Percentiles rank a stretch among this genome's conserved stretches.
phyloP scores from a whole-genome alignment of 352 stramenopile species.

The Aphanomyces stellatus region DNA sequence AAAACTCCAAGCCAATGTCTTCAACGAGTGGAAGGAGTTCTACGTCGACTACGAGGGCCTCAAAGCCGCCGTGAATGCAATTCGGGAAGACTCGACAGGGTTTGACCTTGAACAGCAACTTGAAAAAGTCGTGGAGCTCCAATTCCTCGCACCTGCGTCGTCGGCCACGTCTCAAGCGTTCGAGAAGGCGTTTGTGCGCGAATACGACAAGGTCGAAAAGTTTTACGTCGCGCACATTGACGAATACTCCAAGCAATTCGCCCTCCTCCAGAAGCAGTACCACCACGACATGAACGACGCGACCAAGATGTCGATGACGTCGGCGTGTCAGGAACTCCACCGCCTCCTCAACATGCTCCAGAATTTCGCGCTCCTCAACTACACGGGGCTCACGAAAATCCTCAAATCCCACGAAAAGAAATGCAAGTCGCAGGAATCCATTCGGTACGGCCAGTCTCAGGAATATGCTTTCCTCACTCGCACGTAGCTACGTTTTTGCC shows the following conservation, averaged over 20 bases:
- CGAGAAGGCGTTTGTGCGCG: slow-evolving; percentile 63
- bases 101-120: slow-evolving; percentile 28
- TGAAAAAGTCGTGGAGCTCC: slow-evolving; percentile 20
- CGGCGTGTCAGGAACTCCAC: slow-evolving; percentile 91
- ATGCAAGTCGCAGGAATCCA: slow-evolving; percentile 34
- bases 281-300: slow-evolving; percentile 43
- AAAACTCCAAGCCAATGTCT: slow-evolving; percentile 64
- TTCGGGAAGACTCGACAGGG: slow-evolving; percentile 22
- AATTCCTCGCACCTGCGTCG: slow-evolving; percentile 24
- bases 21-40: slow-evolving; percentile 78
- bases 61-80: slow-evolving; percentile 66
- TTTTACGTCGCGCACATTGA: slow-evolving; percentile 85
- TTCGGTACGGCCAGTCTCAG: slow-evolving; percentile 19
- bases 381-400: slow-evolving; percentile 97
- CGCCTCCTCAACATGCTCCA: slow-evolving; percentile 89
- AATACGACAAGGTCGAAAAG: slow-evolving; percentile 87
- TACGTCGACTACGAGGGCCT: slow-evolving; percentile 87
- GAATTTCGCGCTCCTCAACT: slow-evolving; percentile 98
- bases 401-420: slow-evolving; percentile 96
- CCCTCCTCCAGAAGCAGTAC: slow-evolving; percentile 65
- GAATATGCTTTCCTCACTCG: slow-evolving; percentile 25
- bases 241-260: slow-evolving; percentile 78
- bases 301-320: slow-evolving; percentile 86
- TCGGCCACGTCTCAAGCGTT: slow-evolving; percentile 39
- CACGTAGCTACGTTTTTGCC: slow-evolving; percentile 34